Conservation (phyloP, 352 stramenopile genomes). For the Globisporangium cystogenes region DNA sequence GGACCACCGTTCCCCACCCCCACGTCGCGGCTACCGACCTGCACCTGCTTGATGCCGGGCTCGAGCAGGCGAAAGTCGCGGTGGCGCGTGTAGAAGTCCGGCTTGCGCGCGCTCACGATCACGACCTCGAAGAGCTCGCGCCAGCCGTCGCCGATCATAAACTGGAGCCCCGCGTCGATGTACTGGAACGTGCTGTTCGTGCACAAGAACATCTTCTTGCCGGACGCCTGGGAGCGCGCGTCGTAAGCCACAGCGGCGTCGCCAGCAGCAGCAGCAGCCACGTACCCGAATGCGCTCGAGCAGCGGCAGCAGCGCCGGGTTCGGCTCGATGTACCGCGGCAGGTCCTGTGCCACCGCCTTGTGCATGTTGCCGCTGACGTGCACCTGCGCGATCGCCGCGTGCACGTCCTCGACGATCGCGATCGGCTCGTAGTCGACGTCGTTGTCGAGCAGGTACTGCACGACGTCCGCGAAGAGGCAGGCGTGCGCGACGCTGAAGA, state of each 20-base stretch:
- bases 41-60: conserved; percentile 53
- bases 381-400: conserved; percentile 81
- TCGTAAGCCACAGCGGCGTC: background rate
- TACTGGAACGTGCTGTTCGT: conserved; percentile 94
- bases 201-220: conserved; percentile 91
- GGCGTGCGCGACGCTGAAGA: conserved; percentile 92
- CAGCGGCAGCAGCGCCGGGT: conserved; percentile 76
- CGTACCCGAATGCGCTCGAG: conserved; percentile 66
- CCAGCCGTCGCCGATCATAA: conserved; percentile 91
- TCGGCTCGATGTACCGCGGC: conserved; percentile 87
- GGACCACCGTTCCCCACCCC: too few species aligned
- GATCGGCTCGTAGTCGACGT: conserved; percentile 88
- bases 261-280: background rate
- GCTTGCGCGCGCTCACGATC: conserved; percentile 87
- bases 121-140: conserved; percentile 88
- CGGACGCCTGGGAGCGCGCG: conserved; percentile 34
- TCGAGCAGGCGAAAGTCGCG: conserved; percentile 76
- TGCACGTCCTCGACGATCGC: conserved; percentile 89
- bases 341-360: conserved; percentile 81
- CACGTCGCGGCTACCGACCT: conserved; percentile 26
- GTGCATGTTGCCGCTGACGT: conserved; percentile 92
- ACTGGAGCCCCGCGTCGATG: conserved; percentile 90
- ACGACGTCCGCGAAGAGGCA: conserved; percentile 93
- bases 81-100: conserved; percentile 88
- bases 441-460: conserved; percentile 88